Conservation (phyloP, 2,329 filamentous ascomycete genomes). For the Cladosporium sphaerospermum region DNA sequence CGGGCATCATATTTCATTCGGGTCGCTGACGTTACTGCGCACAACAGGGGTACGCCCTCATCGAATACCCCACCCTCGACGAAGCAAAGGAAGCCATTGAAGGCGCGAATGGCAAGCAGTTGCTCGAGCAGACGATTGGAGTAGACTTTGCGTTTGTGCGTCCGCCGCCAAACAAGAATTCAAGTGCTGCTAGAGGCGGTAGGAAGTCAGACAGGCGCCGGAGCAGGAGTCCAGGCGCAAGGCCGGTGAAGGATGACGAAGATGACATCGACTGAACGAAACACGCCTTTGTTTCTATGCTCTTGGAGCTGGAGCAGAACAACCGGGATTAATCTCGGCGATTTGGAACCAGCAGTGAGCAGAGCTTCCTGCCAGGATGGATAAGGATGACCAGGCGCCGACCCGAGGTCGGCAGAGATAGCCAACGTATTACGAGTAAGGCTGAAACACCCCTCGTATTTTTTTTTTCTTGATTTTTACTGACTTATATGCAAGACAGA, state of each 20-base stretch:
- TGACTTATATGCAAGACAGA: background rate
- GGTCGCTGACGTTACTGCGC: background rate
- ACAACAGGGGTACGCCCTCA: slow-evolving; percentile 72
- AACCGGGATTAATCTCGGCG: too few relatives aligned
- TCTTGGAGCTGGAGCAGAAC: too few relatives aligned
- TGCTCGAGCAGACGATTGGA: slow-evolving; percentile 72
- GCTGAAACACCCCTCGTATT: too few relatives aligned
- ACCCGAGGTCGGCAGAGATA: slow-evolving; percentile 5
- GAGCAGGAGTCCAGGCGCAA: slow-evolving; percentile 40
- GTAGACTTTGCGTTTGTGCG: slow-evolving; percentile 84
- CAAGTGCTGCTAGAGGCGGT: slow-evolving; percentile 28
- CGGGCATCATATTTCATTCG: too few relatives aligned
- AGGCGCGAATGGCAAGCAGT: slow-evolving; percentile 67
- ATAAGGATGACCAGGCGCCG: background rate
- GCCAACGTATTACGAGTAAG: slow-evolving; percentile 4
- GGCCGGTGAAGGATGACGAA: slow-evolving; percentile 25
- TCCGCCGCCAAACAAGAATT: slow-evolving; percentile 58
- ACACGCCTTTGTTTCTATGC: background rate
- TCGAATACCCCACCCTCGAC: slow-evolving; percentile 73
- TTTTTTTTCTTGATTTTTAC: background rate
- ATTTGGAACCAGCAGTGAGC: background rate
- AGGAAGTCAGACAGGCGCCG: slow-evolving; percentile 32
- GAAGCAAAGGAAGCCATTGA: slow-evolving; percentile 79
- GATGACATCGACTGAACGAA: slow-evolving; percentile 10
- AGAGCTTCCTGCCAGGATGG: background rate